phyloP scores from a whole-genome alignment of 1,284 basidiomycete genomes.

The Serendipita sp. region DNA sequence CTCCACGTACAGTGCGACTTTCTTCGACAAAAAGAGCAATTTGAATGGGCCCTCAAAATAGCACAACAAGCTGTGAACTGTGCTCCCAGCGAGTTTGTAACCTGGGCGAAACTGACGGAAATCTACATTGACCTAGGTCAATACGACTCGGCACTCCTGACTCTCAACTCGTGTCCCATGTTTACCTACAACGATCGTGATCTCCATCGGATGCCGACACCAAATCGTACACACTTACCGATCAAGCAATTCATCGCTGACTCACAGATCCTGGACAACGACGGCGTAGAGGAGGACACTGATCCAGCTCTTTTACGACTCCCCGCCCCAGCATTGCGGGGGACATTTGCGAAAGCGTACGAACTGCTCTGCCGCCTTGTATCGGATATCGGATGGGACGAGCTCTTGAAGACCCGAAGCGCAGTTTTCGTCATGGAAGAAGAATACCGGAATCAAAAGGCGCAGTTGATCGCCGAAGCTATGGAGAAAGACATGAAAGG shows the following conservation, averaged over 20 bases:
- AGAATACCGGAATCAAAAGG: slow-evolving; percentile 85
- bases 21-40: slow-evolving; percentile 67
- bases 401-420: slow-evolving; percentile 86
- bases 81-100: slow-evolving; percentile 94
- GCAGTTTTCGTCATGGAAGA: slow-evolving; percentile 99
- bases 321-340: slow-evolving; percentile 85
- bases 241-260: slow-evolving; percentile 77
- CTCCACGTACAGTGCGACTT: slow-evolving; percentile 94
- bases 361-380: slow-evolving; percentile 80
- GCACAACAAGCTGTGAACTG: slow-evolving; percentile 94
- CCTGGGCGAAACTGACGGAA: slow-evolving; percentile 96
- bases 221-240: slow-evolving; percentile 76
- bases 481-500: slow-evolving; percentile 34
- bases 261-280: slow-evolving; percentile 38
- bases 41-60: slow-evolving; percentile 83
- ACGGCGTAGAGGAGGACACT: slow-evolving; percentile 64
- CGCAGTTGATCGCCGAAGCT: slow-evolving; percentile 28
- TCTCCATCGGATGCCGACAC: slow-evolving; percentile 74
- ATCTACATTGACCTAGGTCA: slow-evolving; percentile 83
- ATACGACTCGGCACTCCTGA: slow-evolving; percentile 82
- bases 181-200: slow-evolving; percentile 98
- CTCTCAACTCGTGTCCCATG: slow-evolving; percentile 98
- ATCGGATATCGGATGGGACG: slow-evolving; percentile 95
- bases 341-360: slow-evolving; percentile 94
- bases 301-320: slow-evolving; percentile 86